These are phyloP conservation scores for Vigna nakashimae DNA, from an alignment of 306 rosid species.

Conservation along the genomic window DNA sequence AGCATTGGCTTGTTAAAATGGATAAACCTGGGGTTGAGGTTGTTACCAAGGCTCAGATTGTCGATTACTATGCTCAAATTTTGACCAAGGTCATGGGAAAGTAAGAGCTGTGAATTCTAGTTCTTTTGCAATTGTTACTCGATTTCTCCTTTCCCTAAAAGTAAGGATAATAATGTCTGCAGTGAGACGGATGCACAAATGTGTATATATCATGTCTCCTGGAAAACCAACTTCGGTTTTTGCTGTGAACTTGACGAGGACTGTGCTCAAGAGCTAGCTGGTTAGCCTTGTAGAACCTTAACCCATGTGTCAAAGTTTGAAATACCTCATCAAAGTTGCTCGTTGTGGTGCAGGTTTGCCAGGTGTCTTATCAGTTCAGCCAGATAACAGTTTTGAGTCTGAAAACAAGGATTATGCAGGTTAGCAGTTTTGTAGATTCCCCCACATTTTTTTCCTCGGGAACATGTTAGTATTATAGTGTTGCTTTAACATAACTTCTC, in stretches of 20 bases:
- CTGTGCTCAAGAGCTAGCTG: slow-evolving; percentile 70
- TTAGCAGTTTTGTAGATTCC: slow-evolving; percentile 30
- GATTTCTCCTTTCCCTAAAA: slow-evolving; percentile 34
- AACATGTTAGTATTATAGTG: background rate
- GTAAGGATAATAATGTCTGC: slow-evolving; percentile 42
- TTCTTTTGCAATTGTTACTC: slow-evolving; percentile 15
- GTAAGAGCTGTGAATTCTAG: slow-evolving; percentile 51
- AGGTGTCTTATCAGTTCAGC: slow-evolving; percentile 75
- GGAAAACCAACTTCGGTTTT: slow-evolving; percentile 83
- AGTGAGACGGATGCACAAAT: slow-evolving; percentile 90
- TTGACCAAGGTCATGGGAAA: slow-evolving; percentile 82
- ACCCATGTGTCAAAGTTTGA: slow-evolving; percentile 1
- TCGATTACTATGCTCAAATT: slow-evolving; percentile 79
- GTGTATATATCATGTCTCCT: slow-evolving; percentile 90
- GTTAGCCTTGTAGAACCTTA: slow-evolving; percentile 50
- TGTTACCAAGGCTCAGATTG: slow-evolving; percentile 92
- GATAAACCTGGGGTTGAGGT: slow-evolving; percentile 78
- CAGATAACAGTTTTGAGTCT: slow-evolving; percentile 65
- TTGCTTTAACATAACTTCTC: background rate
- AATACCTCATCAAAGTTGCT: slow-evolving; percentile 8
- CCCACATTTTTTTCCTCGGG: background rate
- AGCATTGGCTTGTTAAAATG: slow-evolving; percentile 85
- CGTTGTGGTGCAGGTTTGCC: slow-evolving; percentile 69
- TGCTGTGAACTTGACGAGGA: slow-evolving; percentile 90
- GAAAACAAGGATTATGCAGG: slow-evolving; percentile 84